Conservation (phyloP, 2,329 filamentous ascomycete genomes). For the Venturia oleaginea region DNA sequence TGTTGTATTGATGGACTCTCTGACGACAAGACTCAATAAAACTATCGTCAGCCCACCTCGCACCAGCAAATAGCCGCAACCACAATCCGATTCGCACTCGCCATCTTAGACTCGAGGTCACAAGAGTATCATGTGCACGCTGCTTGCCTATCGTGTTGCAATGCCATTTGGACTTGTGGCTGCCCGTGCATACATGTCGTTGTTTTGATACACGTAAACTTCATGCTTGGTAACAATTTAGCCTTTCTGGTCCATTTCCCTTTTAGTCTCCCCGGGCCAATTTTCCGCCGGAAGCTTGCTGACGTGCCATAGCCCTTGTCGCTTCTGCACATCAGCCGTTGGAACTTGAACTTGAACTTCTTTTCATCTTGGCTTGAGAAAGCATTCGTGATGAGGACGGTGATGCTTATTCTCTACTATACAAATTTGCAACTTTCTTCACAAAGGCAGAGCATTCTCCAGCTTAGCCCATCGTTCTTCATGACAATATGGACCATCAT, state of each 20-base stretch:
- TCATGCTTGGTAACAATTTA: background rate
- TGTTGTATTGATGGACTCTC: background rate
- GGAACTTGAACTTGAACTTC: background rate
- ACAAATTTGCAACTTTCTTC: background rate
- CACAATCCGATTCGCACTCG: background rate
- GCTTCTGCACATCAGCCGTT: background rate
- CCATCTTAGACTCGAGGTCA: background rate
- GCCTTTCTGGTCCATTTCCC: background rate
- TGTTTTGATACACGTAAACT: background rate
- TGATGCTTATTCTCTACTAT: background rate
- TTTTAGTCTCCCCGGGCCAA: background rate
- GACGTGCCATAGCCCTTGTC: slow-evolving; percentile 1
- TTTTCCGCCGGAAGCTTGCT: background rate
- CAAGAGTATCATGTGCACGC: background rate
- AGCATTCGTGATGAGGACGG: background rate
- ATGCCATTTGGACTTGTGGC: background rate
- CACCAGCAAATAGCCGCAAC: background rate
- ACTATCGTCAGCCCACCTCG: background rate
- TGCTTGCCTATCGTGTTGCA: background rate
- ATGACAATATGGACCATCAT: background rate
- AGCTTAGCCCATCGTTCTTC: background rate
- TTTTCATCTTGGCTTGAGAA: background rate
- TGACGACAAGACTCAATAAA: background rate
- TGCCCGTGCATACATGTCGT: background rate
- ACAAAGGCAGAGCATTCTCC: background rate